Conservation (phyloP, 441 rosid species). For the Macaranga tanarius region DNA sequence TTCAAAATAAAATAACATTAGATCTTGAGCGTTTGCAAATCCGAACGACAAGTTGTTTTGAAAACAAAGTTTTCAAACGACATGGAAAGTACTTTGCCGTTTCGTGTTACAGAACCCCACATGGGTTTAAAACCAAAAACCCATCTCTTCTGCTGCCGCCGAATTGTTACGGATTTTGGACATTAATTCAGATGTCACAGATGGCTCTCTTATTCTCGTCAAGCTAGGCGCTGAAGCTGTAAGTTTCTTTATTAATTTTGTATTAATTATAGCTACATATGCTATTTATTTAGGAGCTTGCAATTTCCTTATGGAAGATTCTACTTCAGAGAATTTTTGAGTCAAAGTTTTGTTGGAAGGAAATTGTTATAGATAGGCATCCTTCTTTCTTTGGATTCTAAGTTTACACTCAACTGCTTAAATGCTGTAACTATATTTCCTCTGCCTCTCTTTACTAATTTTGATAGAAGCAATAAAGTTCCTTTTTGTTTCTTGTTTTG, state of each 20-base stretch:
- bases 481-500: no score
- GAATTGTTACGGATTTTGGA: conserved; percentile 35
- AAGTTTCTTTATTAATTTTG: conserved; percentile 25
- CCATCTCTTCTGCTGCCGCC: no score
- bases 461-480: no score
- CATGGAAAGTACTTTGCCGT: no score
- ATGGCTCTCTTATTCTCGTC: conserved; percentile 51
- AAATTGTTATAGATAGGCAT: conserved; percentile 82
- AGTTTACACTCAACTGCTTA: conserved; percentile 72
- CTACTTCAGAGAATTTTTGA: conserved; percentile 70
- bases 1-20: neutral
- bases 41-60: neutral
- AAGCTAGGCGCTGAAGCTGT: conserved; percentile 99
- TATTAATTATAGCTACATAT: no score
- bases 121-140: no score
- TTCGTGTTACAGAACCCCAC: no score
- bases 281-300: no score
- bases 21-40: neutral
- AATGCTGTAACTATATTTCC: conserved; percentile 66
- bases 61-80: no score
- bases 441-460: neutral
- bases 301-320: neutral
- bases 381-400: conserved; percentile 76
- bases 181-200: conserved; percentile 29
- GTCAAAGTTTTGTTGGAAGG: conserved; percentile 68